Percentiles rank a stretch among this genome's conserved stretches.
Conservation (phyloP, 78 protist genomes). For the Bodo saltans region DNA sequence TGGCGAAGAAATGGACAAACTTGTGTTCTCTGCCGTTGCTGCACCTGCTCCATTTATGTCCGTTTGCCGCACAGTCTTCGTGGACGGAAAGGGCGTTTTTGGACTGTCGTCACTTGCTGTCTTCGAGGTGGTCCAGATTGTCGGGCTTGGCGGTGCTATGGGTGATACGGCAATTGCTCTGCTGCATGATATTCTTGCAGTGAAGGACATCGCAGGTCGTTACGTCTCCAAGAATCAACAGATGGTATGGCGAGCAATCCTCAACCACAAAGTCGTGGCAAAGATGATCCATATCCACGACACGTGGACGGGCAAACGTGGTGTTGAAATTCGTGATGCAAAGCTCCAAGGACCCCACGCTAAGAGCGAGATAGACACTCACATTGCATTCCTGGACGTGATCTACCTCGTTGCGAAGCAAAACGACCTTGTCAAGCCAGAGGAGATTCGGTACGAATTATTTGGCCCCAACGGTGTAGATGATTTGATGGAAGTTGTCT, state of each 20-base stretch:
- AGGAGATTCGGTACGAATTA: neutral
- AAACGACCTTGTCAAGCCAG: neutral
- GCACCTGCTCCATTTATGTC: too few relatives aligned
- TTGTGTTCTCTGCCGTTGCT: too few relatives aligned
- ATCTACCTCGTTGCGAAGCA: neutral
- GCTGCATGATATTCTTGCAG: neutral
- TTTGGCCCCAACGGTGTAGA: neutral
- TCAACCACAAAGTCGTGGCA: neutral
- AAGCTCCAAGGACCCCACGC: neutral
- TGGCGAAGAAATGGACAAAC: too few relatives aligned
- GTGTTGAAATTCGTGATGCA: neutral
- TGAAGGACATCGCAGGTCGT: neutral
- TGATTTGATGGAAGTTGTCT: neutral
- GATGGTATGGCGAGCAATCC: neutral
- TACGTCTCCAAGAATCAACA: neutral
- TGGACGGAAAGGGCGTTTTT: too few relatives aligned
- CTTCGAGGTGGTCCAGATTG: too few relatives aligned
- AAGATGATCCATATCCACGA: neutral
- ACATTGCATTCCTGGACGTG: neutral
- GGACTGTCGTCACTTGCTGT: too few relatives aligned
- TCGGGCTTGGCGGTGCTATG: too few relatives aligned
- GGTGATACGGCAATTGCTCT: too few relatives aligned
- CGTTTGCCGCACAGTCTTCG: too few relatives aligned
- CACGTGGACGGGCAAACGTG: neutral
- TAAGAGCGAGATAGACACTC: neutral